These are phyloP conservation scores for Chiua virens DNA, from an alignment of 768 basidiomycete genomes.

Conservation along the genomic window DNA sequence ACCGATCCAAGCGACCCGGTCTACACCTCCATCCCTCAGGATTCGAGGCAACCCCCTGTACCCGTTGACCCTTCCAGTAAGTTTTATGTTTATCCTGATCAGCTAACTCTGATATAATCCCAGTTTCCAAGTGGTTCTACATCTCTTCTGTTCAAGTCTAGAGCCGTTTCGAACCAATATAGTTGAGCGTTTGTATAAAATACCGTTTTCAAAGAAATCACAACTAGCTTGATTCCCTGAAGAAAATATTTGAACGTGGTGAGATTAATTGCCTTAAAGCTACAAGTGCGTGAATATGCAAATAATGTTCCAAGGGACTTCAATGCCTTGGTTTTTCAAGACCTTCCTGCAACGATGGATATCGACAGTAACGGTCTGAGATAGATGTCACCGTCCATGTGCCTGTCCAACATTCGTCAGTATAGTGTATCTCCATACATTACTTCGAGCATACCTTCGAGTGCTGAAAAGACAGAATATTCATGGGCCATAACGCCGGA, in stretches of 20 bases:
- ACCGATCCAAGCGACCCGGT: constrained; percentile 58
- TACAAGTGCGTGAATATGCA: constrained; percentile 27
- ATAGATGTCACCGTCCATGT: constrained; percentile 94
- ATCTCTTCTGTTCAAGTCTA: constrained; percentile 87
- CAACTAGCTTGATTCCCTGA: not conserved
- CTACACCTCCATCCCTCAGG: constrained; percentile 68
- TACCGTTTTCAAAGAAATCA: constrained; percentile 1
- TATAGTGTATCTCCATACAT: not conserved
- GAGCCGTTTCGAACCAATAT: not conserved
- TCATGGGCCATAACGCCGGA: constrained; percentile 70
- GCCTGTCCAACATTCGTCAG: constrained; percentile 43
- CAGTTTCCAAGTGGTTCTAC: constrained; percentile 93
- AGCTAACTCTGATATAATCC: constrained; percentile 11
- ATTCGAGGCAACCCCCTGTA: constrained; percentile 82
- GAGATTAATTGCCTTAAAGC: constrained; percentile 15
- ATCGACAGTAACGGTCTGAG: constrained; percentile 86
- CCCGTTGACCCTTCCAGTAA: constrained; percentile 89
- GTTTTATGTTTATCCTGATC: constrained; percentile 22
- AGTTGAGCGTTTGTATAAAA: not conserved
- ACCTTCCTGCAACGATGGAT: constrained; percentile 67
- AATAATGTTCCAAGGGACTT: constrained; percentile 9
- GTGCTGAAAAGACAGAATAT: constrained; percentile 89
- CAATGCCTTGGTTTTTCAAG: constrained; percentile 36
- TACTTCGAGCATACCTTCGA: constrained; percentile 67
- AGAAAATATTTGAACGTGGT: not conserved